These are phyloP conservation scores for Boletellus ananas DNA, from an alignment of 768 basidiomycete genomes.

Conservation along the genomic window DNA sequence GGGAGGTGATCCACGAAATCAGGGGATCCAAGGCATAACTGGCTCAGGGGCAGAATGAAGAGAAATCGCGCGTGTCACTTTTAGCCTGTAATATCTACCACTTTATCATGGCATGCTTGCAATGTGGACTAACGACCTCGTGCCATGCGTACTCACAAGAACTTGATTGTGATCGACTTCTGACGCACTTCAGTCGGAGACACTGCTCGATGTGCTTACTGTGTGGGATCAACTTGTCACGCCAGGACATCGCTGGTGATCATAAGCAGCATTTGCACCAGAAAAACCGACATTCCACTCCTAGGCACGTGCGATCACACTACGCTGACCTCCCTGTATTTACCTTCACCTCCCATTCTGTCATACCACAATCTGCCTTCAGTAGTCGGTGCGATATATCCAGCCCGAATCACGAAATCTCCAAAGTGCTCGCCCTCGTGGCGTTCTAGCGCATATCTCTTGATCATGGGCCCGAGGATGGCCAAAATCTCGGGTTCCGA, in stretches of 20 bases:
- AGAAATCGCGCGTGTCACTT: not conserved
- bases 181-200: no score
- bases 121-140: not conserved
- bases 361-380: conserved; percentile 88
- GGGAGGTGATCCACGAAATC: conserved; percentile 47
- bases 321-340: conserved; percentile 37
- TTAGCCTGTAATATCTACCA: not conserved
- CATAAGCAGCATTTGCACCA: not conserved
- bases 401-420: conserved; percentile 89
- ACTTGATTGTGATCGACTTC: no score
- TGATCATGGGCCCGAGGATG: conserved; percentile 92
- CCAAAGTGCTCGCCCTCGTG: conserved; percentile 89
- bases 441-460: conserved; percentile 84
- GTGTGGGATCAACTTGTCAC: no score
- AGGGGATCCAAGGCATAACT: conserved; percentile 14
- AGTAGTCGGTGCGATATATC: conserved; percentile 84
- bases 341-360: conserved; percentile 73
- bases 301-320: conserved; percentile 2
- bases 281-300: not conserved
- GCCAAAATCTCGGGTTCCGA: conserved; percentile 89
- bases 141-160: not conserved
- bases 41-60: not conserved
- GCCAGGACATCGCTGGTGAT: not conserved
- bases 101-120: not conserved
- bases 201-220: no score